phyloP scores from a whole-genome alignment of 2,329 filamentous ascomycete species.

The Claviceps digitariae region DNA sequence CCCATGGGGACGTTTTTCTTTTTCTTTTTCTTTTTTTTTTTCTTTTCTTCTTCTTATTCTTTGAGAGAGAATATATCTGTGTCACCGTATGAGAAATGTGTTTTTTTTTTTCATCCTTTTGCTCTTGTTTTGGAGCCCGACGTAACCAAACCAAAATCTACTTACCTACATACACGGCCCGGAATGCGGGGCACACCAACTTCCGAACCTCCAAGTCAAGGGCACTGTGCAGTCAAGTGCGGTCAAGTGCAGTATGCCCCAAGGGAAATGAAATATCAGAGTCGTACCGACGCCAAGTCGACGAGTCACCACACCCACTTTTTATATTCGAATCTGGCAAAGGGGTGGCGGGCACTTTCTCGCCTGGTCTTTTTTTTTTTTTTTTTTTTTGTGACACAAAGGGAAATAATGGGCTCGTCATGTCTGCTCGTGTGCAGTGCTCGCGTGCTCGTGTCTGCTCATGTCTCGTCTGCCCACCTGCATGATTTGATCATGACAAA shows the following conservation, averaged over 20 bases:
- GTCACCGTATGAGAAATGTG: background rate
- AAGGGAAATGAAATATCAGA: no score
- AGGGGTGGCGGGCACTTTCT: no score
- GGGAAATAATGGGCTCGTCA: no score
- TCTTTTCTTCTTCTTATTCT: background rate
- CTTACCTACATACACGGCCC: background rate
- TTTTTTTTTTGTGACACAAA: background rate
- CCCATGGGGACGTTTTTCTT: background rate
- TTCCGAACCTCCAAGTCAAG: no score
- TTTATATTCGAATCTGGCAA: background rate
- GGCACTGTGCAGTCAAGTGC: no score
- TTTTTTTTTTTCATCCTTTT: no score
- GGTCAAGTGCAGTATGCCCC: no score
- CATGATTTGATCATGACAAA: constrained; percentile 16
- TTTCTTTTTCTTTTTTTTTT: background rate
- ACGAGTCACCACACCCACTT: no score
- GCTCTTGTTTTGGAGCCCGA: background rate
- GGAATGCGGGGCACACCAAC: background rate
- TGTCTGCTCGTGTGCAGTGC: background rate
- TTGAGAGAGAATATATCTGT: background rate
- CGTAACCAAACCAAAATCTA: background rate
- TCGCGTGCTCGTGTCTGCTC: background rate
- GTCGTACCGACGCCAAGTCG: no score
- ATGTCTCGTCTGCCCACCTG: background rate
- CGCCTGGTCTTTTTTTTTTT: background rate